phyloP scores from a whole-genome alignment of 768 basidiomycete genomes.

The Porphyrellus cyaneotinctus region DNA sequence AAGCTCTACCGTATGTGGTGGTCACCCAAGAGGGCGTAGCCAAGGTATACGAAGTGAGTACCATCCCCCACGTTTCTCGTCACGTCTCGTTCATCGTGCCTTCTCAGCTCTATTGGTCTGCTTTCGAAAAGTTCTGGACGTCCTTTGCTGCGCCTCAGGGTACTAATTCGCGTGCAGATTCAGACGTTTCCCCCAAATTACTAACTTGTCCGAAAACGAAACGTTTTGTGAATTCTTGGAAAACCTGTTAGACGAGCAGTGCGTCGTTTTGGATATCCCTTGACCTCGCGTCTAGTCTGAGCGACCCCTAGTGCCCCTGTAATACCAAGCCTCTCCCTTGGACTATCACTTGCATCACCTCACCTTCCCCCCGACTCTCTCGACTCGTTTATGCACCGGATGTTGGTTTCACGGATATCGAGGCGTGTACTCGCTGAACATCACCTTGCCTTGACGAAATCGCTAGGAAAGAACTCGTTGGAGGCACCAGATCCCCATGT shows the following conservation, averaged over 20 bases:
- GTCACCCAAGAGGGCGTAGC: constrained; percentile 82
- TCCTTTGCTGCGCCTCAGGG: not conserved
- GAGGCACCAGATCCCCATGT: constrained; percentile 57
- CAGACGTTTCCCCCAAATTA: constrained; percentile 69
- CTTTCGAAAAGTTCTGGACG: constrained; percentile 69
- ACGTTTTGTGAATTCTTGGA: constrained; percentile 72
- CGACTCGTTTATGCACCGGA: constrained; percentile 85
- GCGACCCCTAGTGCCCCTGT: constrained; percentile 54
- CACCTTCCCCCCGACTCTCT: constrained; percentile 73
- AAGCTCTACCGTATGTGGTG: constrained; percentile 80
- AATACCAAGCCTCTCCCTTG: constrained; percentile 78
- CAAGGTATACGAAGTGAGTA: constrained; percentile 77
- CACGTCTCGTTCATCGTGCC: constrained; percentile 1
- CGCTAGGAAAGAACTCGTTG: constrained; percentile 35
- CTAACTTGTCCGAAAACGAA: constrained; percentile 68
- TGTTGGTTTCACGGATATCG: constrained; percentile 88
- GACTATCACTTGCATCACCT: constrained; percentile 80
- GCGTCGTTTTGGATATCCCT: constrained; percentile 24
- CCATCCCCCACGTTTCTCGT: not conserved
- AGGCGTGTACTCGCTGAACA: constrained; percentile 87
- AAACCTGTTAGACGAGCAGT: constrained; percentile 73
- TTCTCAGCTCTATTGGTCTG: constrained; percentile 74
- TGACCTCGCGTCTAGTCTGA: constrained; percentile 5
- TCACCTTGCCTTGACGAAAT: constrained; percentile 75
- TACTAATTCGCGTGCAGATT: constrained; percentile 43